Base-by-base conservation (phyloP, 306 rosid genomes). In the Castanea mollissima region DNA sequence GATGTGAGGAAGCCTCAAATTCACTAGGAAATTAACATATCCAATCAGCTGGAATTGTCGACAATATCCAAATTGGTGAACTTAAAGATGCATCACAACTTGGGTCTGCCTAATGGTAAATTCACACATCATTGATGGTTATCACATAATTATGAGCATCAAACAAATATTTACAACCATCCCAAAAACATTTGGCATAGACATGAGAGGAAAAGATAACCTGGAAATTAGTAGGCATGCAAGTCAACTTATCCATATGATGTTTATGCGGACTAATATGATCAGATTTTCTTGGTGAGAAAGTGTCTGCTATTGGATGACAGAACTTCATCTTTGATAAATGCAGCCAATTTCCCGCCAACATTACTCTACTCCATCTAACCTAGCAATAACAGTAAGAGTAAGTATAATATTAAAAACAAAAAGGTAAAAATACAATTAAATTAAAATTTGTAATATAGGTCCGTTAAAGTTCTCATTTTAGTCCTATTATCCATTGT, bases 241-340 rank as follows among this genome's bases (percentile, higher is more conserved):
- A 85, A 74, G 78, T 86, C 65, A 69, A 72, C 79, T 78, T 79
- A 80, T 7, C 49, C 49, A 41, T 92, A 55, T 44, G 71, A 76
- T 64, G 78, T 55, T 69, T 73, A 38, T 83, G 80, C 76, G 46
- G 88, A 68, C 74, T 74, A 81, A 73, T 76, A 73, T 57, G 41
- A 76, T 76, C 57, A 55, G 71, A 83, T 80, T 82, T 92, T 74
- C 77, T 74, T 38, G 32, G 77, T 34, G 79, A 64, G 80, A 82
- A 86, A 73, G n/a, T 79, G 79, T 85, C 90, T 34, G 91, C 93
- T 54, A 91, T 71, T 63, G 97, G 97, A 78, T 84, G 87, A 76
- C 99, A 93, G 57, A 94, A 94, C 84, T 87, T 91, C 88, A 94
- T 80, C 83, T 92, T 92, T 54, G 91, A 89, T 71, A 90, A 78